Base-by-base conservation (phyloP, 2,329 filamentous ascomycete species). In the Paradendryphiella salina region DNA sequence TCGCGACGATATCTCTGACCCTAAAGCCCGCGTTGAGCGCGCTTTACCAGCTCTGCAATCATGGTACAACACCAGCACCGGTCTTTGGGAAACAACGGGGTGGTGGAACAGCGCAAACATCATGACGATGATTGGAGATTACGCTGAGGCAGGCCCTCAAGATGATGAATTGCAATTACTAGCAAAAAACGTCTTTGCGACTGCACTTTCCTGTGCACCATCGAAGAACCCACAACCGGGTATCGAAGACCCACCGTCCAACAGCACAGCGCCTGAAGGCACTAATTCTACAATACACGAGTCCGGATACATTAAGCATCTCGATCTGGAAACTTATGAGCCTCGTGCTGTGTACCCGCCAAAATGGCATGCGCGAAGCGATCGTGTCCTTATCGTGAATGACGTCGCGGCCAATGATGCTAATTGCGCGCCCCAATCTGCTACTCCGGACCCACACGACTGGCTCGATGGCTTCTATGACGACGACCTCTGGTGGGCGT, bases 21-120 rank as follows among this genome's bases (percentile, higher is more conserved):
- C 67, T 8, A 61, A 49, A 7, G 47, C 52, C 31, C 65, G 67
- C 26, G 66, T 68, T 3, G 49, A 66, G 15, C 52, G 65, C 7
- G 76, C 75, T 3, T 63, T 78, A 1, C 63, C 70, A 17, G 67
- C 77, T 5, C 75, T 88, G 1, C 84, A 87, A 60, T 65, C 62
- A 34, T 89, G 82, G 80, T 89, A 89, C 68, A 80, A 86, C 63
- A 50, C 71, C 2, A 63, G 66, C 4, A 83, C 78, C 1, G 87
- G 87, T 3, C 74, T 88, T 10, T 90, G 85, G 84, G 73, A 82
- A 46, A 80, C 80, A 0, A 79, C 80, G 6, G 80, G 80, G n/a
- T 90, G 87, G 87, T 90, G 87, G 87, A 88, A 89, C 64, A 80
- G 81, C 45, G 87, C 82, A 36, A 90, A 89, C 64, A 79, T 79